Base-by-base conservation (phyloP, 1,284 basidiomycete genomes). In the Ganoderma meredithae region DNA sequence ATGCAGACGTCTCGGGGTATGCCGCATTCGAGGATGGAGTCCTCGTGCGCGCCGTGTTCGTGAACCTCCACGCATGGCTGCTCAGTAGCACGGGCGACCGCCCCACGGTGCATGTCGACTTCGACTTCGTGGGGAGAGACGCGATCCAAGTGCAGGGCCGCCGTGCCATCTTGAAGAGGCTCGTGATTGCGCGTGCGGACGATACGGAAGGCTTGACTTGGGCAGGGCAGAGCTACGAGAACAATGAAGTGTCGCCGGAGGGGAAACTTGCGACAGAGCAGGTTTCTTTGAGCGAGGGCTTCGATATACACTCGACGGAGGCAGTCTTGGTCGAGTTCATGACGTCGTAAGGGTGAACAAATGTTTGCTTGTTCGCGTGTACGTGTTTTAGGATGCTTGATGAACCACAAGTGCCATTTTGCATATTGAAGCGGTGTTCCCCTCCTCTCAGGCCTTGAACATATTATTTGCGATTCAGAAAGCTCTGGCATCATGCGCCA, bases 171-270 rank as follows among this genome's bases (percentile, higher is more conserved):
- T 59, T 62, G 33, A 55, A 55, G 44, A 55, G 72, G 62, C 69
- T 76, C 19, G 67, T 68, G 25, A 75, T 77, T 52, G 86, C 86
- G 47, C 83, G 85, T 71, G 87, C 88, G n/a, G 87, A 90, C 71
- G 88, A 87, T 69, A 82, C 81, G 1, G 78, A 79, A 44, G 86
- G 86, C 31, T 62, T 91, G 63, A 87, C 81, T 0, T 90, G 88
- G 88, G 90, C 83, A 62, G 90, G 89, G 2, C 88, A 89, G 77
- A 87, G 84, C 4, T 91, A 86, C 68, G 90, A 91, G 65, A 90
- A 88, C 0, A 59, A 71, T 31, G 79, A 88, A 68, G 88, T 82
- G 0, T 79, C 75, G 59, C 83, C 86, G 17, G 76, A 72, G 12
- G 88, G 89, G 0, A 64, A 31, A 12, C 62, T 83, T 36, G 73